These are phyloP conservation scores for Tuber brumale DNA, from an alignment of 495 filamentous ascomycete species.

Conservation along the genomic window DNA sequence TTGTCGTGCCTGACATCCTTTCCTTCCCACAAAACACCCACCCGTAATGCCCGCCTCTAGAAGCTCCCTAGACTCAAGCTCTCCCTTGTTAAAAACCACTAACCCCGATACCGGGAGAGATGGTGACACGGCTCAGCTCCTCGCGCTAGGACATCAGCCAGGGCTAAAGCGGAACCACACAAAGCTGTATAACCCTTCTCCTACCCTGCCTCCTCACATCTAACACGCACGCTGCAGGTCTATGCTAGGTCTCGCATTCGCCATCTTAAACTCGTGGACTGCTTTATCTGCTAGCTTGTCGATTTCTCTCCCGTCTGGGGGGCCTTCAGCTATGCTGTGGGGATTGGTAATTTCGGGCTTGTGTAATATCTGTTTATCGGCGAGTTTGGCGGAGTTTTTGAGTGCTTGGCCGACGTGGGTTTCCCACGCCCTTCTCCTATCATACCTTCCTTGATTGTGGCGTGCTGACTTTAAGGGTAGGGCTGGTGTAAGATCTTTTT, in stretches of 20 bases:
- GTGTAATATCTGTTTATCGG: slow-evolving; percentile 65
- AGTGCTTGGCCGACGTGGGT: slow-evolving; percentile 63
- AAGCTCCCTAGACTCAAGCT: neutral
- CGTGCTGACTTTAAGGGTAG: slow-evolving; percentile 30
- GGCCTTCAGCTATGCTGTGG: slow-evolving; percentile 53
- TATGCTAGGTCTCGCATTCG: slow-evolving; percentile 56
- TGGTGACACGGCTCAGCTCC: slow-evolving; percentile 51
- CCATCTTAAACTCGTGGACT: slow-evolving; percentile 57
- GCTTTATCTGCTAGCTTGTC: slow-evolving; percentile 52
- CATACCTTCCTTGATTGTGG: neutral
- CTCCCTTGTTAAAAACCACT: neutral
- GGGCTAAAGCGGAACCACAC: slow-evolving; percentile 58
- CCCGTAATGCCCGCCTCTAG: neutral
- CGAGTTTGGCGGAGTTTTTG: slow-evolving; percentile 66
- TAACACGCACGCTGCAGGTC: slow-evolving; percentile 33
- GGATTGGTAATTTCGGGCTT: slow-evolving; percentile 63
- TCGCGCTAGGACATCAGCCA: slow-evolving; percentile 55
- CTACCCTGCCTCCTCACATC: neutral
- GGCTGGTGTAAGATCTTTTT: slow-evolving; percentile 42
- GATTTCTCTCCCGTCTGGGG: slow-evolving; percentile 51
- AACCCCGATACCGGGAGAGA: neutral
- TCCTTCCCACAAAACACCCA: neutral
- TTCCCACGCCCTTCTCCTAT: slow-evolving; percentile 5
- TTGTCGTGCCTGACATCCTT: neutral
- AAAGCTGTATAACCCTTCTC: slow-evolving; percentile 8